Base-by-base conservation (phyloP, 1,284 basidiomycete species). In the Pascua sp. region DNA sequence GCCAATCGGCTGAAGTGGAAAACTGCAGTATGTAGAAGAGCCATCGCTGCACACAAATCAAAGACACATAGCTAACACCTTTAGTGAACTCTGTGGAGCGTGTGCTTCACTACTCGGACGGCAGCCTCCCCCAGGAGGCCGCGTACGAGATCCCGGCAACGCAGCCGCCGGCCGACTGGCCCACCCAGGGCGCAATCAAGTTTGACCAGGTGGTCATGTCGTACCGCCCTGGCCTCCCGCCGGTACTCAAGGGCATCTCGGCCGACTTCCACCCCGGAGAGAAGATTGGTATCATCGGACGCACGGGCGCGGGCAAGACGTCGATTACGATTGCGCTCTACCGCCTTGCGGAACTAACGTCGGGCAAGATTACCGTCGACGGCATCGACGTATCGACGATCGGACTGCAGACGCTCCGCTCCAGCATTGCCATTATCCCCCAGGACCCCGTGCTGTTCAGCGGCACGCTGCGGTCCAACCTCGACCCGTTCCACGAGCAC, bases 391-490 rank as follows among this genome's bases (percentile, higher is more conserved):
- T 76, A 16, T 69, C 69, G 4, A 70, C 77, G 48, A 73, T 83
- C 9, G 83, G 82, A 0, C 67, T 83, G 67, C 55, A 80, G 74
- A 75, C 78, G 46, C 62, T 82, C 7, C 71, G 81, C 49, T 71
- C 72, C 15, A 68, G 69, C 18, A 71, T 82, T 10, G 77, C 79
- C 9, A 83, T 96, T 67, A 94, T 97, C 61, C 91, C 92, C 10
- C 92, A 96, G 73, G 92, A 96, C 63, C 85, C 83, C 0, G 67
- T 81, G 4, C 68, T 86, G 49, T 88, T 90, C 72, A 78, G 82
- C 72, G 80, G 80, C 4, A 80, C 75, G 2, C 60, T 77, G 4
- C 80, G 86, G 15, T 82, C 82, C 15, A 87, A 86, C 61, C 77
- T 89, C 36, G 87, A 90, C 73, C 88, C 87, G 0, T 87, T 95